phyloP scores from a whole-genome alignment of 345 rosid genomes.

The Crucihimalaya himalaica region DNA sequence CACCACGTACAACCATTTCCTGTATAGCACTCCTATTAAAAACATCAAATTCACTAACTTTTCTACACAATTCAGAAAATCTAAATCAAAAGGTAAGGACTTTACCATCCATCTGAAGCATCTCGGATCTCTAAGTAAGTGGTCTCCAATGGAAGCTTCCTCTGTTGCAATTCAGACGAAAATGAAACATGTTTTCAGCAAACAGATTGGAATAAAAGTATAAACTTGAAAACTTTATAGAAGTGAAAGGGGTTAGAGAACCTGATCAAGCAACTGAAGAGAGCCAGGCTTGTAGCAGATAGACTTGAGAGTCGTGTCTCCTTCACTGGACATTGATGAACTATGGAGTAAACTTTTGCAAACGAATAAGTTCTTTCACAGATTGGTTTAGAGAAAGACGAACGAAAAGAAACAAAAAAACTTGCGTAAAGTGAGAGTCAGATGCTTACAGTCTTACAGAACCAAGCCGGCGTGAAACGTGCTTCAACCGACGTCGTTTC shows the following conservation, averaged over 20 bases:
- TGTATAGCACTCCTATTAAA: slow-evolving; percentile 70
- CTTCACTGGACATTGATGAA: slow-evolving; percentile 35
- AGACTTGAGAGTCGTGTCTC: slow-evolving; percentile 41
- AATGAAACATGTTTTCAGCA: not conserved
- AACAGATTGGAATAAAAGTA: not conserved
- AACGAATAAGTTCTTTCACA: not conserved
- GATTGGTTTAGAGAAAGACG: not conserved
- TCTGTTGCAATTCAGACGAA: slow-evolving; percentile 47
- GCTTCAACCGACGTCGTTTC: not conserved
- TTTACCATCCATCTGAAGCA: slow-evolving; percentile 82
- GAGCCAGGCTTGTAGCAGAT: slow-evolving; percentile 45
- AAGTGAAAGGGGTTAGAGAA: slow-evolving; percentile 11
- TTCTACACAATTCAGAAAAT: not conserved
- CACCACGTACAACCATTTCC: slow-evolving; percentile 98
- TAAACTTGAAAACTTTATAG: not conserved
- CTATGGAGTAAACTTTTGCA: slow-evolving; percentile 15
- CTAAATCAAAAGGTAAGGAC: not conserved
- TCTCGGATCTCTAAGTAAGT: slow-evolving; percentile 60
- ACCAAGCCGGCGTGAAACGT: slow-evolving; percentile 8
- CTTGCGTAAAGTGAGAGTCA: not conserved
- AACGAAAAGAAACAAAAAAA: not conserved
- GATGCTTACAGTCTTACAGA: slow-evolving; percentile 5
- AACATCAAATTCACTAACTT: slow-evolving; percentile 4
- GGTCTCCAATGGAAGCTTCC: slow-evolving; percentile 84
- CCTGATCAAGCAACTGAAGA: slow-evolving; percentile 44